phyloP scores from a whole-genome alignment of 148 eudicot genomes.

The Camellia lanceoleosa region DNA sequence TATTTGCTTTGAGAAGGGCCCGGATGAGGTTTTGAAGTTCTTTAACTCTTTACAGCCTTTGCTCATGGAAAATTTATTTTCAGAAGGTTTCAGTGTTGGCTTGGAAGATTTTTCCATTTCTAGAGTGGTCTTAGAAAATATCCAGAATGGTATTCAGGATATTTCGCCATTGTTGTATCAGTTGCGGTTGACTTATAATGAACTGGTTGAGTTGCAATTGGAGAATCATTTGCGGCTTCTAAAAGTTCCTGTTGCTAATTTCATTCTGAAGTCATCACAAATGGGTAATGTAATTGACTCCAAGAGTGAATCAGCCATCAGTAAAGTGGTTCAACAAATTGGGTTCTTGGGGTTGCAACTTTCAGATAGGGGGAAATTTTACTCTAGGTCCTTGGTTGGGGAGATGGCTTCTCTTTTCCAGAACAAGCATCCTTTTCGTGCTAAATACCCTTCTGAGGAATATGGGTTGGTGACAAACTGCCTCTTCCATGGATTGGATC shows the following conservation, averaged over 20 bases:
- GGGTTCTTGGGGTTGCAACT: slow-evolving; percentile 83
- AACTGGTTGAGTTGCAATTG: slow-evolving; percentile 58
- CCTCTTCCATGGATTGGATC: slow-evolving; percentile 76
- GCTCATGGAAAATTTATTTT: slow-evolving; percentile 69
- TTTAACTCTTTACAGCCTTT: slow-evolving; percentile 75
- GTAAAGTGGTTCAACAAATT: slow-evolving; percentile 79
- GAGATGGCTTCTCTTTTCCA: slow-evolving; percentile 63
- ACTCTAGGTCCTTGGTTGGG: slow-evolving; percentile 54
- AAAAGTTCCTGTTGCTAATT: slow-evolving; percentile 51
- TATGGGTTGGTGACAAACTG: slow-evolving; percentile 69
- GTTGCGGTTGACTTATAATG: slow-evolving; percentile 53
- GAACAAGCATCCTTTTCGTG: slow-evolving; percentile 51
- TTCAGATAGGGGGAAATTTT: slow-evolving; percentile 69
- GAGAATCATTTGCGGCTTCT: slow-evolving; percentile 48
- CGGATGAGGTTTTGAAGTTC: slow-evolving; percentile 60
- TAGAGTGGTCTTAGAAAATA: slow-evolving; percentile 29
- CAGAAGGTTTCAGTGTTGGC: slow-evolving; percentile 78
- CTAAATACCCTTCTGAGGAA: slow-evolving; percentile 51
- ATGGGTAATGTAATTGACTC: slow-evolving; percentile 76
- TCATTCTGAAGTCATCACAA: slow-evolving; percentile 55
- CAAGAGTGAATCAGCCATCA: slow-evolving; percentile 72
- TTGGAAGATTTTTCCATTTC: slow-evolving; percentile 62
- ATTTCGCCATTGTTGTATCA: slow-evolving; percentile 47
- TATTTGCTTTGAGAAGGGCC: slow-evolving; percentile 66
- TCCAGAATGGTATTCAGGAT: slow-evolving; percentile 46